Base-by-base conservation (phyloP, 2,329 filamentous ascomycete species). In the Mollisiaceae sp. region DNA sequence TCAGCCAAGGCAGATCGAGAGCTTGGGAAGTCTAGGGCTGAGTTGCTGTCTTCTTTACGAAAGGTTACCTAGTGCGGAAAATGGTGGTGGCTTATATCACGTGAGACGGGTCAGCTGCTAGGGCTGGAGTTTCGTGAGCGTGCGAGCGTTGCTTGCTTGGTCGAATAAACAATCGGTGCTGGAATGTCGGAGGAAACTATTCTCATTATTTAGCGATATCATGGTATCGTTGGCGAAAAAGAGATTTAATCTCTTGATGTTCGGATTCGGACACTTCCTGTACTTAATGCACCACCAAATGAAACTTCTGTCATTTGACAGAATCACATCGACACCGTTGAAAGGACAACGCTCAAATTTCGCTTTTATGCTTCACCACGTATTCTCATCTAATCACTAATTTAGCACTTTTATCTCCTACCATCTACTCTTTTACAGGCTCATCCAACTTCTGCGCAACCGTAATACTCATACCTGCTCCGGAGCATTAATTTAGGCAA, bases 391-490 rank as follows among this genome's bases (percentile, higher is more conserved):
- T 52, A 18, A 52, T 45, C 43, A 22, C 20, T 20, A 52, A 24
- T 52, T 14, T 54, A 54, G 50, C 20, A n/a, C n/a, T n/a, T n/a
- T 52, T 11, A 1, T 27, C 24, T 9, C 4, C 9, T 52, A 20
- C 6, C 47, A 32, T 20, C 24, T 22, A 65, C n/a, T 65, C 63
- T 14, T 24, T 59, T 15, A 65, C 59, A 18, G 12, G 35, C n/a
- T 11, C 63, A 59, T 62, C 59, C 41, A 65, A 27, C 27, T 59
- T 55, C 54, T 61, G 50, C 35, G 20, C 59, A 43, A 65, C 24
- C 12, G 24, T 35, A 45, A 65, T 62, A 0, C 35, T 62, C n/a
- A 62, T n/a, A 61, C 43, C 41, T 41, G 38, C 27, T 62, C 55
- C 59, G 54, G 27, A 20, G 58, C 24, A 62, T 65, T 54, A 35